Base-by-base conservation (phyloP, 2,329 filamentous ascomycete species). In the Verticillium dahliae region DNA sequence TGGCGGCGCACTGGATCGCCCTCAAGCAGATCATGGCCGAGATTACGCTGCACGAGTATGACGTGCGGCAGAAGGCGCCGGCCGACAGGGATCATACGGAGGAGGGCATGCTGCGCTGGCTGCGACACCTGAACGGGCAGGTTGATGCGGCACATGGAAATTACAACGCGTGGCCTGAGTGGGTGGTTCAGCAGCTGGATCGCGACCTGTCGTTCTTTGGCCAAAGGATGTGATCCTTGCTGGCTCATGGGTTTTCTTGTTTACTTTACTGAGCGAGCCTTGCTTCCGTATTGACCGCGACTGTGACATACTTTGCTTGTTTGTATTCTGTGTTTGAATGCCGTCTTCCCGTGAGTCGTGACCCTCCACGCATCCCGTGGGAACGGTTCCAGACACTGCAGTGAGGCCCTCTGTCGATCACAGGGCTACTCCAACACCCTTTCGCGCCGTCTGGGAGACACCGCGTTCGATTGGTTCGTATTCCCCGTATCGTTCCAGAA, bases 1-100 rank as follows among this genome's bases (percentile, higher is more conserved):
- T 85, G 52, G 79, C 79, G 38, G 67, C 81, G 58, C 82, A 85
- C 71, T 85, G 83, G 81, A 78, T 85, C 57, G 75, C 80, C 7
- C 66, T 85, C 55, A 80, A 82, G 67, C 79, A 82, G 71, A 78
- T 85, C 67, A 84, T 85, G 81, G 71, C 73, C 2, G 74, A 75
- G 22, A 80, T 83, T 62, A 80, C 74, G 2, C 73, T 78, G 59
- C 67, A 67, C 38, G 79, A 83, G 67, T 66, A 71, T 56, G 65
- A 67, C 37, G 70, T 70, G 27, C 67, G 72, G 35, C 67, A 70
- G 50, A 75, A 73, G 64, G 37, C 66, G 14, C 71, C 69, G 10
- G 67, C 70, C 14, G 59, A 58, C 27, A 62, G 65, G 33, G 57
- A 45, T 14, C 27, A 33, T 4, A 50, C 38, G 6, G 57, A 58